Evolutionary conservation across 2,329 filamentous ascomycete species (phyloP).

Genomic region (Hymenoscyphus scutula): DNA sequence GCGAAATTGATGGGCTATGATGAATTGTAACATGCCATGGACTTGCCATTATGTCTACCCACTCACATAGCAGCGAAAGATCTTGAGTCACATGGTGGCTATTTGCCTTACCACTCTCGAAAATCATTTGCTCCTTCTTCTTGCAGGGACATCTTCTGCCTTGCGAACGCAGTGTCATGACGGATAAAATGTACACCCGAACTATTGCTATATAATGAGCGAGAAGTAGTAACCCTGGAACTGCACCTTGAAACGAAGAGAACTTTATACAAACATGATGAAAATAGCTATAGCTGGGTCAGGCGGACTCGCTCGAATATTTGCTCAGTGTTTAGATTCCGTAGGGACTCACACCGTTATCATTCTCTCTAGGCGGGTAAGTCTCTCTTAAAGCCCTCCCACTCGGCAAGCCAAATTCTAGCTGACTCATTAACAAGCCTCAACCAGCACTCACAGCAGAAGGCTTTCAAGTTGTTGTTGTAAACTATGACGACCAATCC

Average conservation of each 20-base stretch:
- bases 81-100: constrained; percentile 27
- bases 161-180: constrained; percentile 15
- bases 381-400: constrained; percentile 27
- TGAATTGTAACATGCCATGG: constrained; percentile 17
- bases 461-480: constrained; percentile 62
- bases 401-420: background rate
- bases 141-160: constrained; percentile 20
- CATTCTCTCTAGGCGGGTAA: constrained; percentile 65
- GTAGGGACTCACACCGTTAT: constrained; percentile 64
- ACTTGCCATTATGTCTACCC: constrained; percentile 16
- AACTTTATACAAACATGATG: constrained; percentile 41
- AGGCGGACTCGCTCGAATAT: constrained; percentile 55
- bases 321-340: constrained; percentile 58
- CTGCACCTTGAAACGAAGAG: constrained; percentile 6
- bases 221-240: constrained; percentile 7
- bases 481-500: constrained; percentile 62
- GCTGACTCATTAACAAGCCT: constrained; percentile 30
- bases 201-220: constrained; percentile 19
- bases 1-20: constrained; percentile 13
- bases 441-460: constrained; percentile 38
- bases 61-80: constrained; percentile 19
- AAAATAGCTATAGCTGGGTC: constrained; percentile 62
- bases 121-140: constrained; percentile 18
- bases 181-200: constrained; percentile 4
- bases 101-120: constrained; percentile 19